phyloP scores from a whole-genome alignment of 345 rosid species.

The Dipteronia sinensis region DNA sequence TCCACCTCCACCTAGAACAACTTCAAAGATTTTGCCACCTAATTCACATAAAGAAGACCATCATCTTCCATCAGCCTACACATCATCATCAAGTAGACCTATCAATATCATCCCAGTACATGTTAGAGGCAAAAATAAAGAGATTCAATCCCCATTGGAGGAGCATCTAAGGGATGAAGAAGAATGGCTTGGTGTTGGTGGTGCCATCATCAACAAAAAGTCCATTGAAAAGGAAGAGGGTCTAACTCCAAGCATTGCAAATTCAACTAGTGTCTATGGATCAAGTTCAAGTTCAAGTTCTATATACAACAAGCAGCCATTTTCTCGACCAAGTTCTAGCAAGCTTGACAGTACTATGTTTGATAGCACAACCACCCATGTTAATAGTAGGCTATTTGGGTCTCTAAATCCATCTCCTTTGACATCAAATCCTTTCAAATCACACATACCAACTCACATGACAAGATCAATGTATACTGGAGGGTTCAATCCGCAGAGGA shows the following conservation, averaged over 20 bases:
- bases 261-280: constrained; percentile 18
- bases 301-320: constrained; percentile 11
- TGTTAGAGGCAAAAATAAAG: constrained; percentile 26
- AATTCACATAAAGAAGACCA: constrained; percentile 5
- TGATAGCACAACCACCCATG: constrained; percentile 8
- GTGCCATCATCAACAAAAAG: constrained; percentile 19
- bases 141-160: background rate
- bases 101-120: constrained; percentile 9
- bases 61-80: background rate
- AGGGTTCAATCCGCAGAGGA: constrained; percentile 32
- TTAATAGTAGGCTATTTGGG: constrained; percentile 21
- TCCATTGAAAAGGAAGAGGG: constrained; percentile 28
- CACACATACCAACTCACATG: constrained; percentile 11
- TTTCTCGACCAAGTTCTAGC: constrained; percentile 5
- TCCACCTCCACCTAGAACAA: constrained; percentile 50
- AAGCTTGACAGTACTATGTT: constrained; percentile 11
- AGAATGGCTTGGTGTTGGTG: constrained; percentile 29
- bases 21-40: constrained; percentile 49
- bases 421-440: background rate
- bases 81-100: constrained; percentile 11
- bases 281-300: constrained; percentile 29
- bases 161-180: constrained; percentile 38
- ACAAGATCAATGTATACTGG: constrained; percentile 30
- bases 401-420: constrained; percentile 29
- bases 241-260: constrained; percentile 27